phyloP scores from a whole-genome alignment of 2,329 filamentous ascomycete species.

The Alternaria tenuissima region DNA sequence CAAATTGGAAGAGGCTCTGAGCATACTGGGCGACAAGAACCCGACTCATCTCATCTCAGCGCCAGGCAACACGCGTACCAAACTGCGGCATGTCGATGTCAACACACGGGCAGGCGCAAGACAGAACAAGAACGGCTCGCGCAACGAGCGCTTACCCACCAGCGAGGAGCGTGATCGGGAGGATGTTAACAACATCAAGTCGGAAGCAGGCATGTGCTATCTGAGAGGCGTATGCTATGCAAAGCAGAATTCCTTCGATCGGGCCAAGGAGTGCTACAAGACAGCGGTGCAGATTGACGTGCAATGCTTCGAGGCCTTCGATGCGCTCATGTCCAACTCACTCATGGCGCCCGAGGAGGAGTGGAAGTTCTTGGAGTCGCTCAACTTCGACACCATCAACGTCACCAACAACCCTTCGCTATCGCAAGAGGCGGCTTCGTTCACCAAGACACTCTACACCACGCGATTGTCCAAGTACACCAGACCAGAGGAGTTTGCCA shows the following conservation, averaged over 20 bases:
- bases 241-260: slow-evolving; percentile 96
- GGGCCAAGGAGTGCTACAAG: slow-evolving; percentile 98
- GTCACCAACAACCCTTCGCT: slow-evolving; percentile 70
- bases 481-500: slow-evolving; percentile 81
- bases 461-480: slow-evolving; percentile 95
- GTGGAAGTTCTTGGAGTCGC: slow-evolving; percentile 84
- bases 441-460: slow-evolving; percentile 95
- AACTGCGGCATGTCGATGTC: slow-evolving; percentile 72
- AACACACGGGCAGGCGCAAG: slow-evolving; percentile 58
- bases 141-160: slow-evolving; percentile 63
- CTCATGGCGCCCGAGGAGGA: slow-evolving; percentile 90
- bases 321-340: slow-evolving; percentile 96
- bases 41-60: slow-evolving; percentile 85
- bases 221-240: slow-evolving; percentile 92
- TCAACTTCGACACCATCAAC: slow-evolving; percentile 87
- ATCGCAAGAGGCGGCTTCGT: slow-evolving; percentile 88
- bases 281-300: slow-evolving; percentile 96
- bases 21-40: slow-evolving; percentile 88
- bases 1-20: slow-evolving; percentile 87
- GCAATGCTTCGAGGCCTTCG: slow-evolving; percentile 97
- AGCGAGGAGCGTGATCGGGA: slow-evolving; percentile 72
- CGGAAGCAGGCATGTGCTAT: slow-evolving; percentile 98
- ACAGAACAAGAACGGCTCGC: slow-evolving; percentile 54
- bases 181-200: slow-evolving; percentile 77
- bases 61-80: slow-evolving; percentile 70